Conservation (phyloP, 208 protist species). For the Naegleria fowleri region DNA sequence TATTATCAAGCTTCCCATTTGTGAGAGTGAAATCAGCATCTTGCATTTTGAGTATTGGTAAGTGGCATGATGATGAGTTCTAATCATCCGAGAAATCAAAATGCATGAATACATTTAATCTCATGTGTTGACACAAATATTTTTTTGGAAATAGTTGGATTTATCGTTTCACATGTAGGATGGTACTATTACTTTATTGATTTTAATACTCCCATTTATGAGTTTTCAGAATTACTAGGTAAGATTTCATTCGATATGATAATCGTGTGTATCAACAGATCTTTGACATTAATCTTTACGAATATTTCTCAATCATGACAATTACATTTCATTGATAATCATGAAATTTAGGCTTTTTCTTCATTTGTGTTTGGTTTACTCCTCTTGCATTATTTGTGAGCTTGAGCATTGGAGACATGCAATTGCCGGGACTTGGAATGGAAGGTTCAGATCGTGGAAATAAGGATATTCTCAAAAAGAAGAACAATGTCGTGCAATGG, state of each 20-base stretch:
- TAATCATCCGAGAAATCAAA: too few relatives aligned
- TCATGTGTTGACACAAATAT: background rate
- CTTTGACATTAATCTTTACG: too few relatives aligned
- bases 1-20: background rate
- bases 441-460: background rate
- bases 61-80: background rate
- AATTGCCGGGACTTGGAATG: background rate
- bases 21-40: background rate
- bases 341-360: slow-evolving; percentile 21
- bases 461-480: background rate
- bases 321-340: too few relatives aligned
- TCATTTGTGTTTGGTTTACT: slow-evolving; percentile 3
- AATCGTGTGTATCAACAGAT: too few relatives aligned
- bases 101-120: too few relatives aligned
- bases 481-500: background rate
- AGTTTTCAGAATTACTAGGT: slow-evolving; percentile 15
- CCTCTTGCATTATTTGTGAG: background rate
- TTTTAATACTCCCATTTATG: background rate
- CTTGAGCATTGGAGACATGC: background rate
- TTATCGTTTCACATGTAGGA: background rate
- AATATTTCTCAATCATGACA: too few relatives aligned
- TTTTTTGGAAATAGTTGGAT: background rate
- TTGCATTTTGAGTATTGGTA: background rate
- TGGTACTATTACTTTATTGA: slow-evolving; percentile 25
- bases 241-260: too few relatives aligned